Evolutionary conservation across 2,329 filamentous ascomycete genomes (phyloP).

Genomic region (Claviceps sp.): DNA sequence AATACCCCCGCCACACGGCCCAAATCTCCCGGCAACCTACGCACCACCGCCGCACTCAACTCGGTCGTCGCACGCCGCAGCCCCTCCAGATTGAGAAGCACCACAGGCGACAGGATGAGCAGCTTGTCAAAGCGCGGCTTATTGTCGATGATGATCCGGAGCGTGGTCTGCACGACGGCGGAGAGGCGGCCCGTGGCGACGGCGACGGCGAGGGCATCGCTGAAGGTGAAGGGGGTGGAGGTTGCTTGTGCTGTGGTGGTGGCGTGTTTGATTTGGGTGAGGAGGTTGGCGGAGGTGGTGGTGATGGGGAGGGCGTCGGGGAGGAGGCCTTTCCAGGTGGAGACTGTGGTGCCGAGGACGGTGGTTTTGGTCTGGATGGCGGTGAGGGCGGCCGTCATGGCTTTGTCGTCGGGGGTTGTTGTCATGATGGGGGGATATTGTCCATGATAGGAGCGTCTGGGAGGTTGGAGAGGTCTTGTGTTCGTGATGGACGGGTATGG

Average conservation of each 20-base stretch:
- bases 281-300: conserved; percentile 23
- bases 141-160: conserved; percentile 23
- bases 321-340: conserved; percentile 24
- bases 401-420: conserved; percentile 4
- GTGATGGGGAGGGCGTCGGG: conserved; percentile 28
- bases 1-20: conserved; percentile 20
- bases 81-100: conserved; percentile 26
- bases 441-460: too few species aligned
- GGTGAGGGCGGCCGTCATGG: conserved; percentile 16
- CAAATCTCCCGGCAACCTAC: conserved; percentile 25
- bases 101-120: conserved; percentile 27
- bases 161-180: conserved; percentile 23
- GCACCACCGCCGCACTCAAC: conserved; percentile 23
- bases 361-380: conserved; percentile 20
- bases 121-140: conserved; percentile 32
- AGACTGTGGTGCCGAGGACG: conserved; percentile 21
- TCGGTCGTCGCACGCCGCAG: conserved; percentile 26
- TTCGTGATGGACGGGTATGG: too few species aligned
- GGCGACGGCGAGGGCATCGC: conserved; percentile 26
- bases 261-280: conserved; percentile 25
- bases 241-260: conserved; percentile 19
- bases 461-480: too few species aligned
- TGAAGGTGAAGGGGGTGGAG: conserved; percentile 23
- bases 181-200: conserved; percentile 22
- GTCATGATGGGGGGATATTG: not conserved